Percentiles rank a stretch among this genome's conserved stretches.
phyloP scores from a whole-genome alignment of 805 yeast species.

The Starmerella potacharoeniae region DNA sequence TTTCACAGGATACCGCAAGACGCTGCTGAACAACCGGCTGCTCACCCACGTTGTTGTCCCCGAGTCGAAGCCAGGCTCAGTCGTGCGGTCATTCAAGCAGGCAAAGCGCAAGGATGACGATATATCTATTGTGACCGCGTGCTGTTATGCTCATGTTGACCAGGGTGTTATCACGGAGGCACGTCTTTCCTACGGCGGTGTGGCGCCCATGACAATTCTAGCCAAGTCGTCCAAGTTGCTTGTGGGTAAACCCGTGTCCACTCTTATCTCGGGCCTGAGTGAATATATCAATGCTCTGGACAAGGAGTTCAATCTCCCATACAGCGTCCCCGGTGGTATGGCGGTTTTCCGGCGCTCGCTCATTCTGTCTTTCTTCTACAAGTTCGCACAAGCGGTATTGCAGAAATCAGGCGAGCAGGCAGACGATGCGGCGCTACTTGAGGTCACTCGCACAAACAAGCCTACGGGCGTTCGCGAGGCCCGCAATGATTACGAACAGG shows the following conservation, averaged over 20 bases:
- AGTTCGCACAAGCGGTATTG: constrained; percentile 32
- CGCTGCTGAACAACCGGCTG: constrained; percentile 31
- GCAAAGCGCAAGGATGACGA: constrained; percentile 42
- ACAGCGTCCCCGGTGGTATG: constrained; percentile 41
- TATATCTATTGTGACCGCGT: constrained; percentile 39
- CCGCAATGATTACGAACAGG: constrained; percentile 31
- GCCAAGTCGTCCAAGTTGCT: constrained; percentile 30
- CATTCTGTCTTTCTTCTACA: constrained; percentile 37
- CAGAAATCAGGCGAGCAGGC: constrained; percentile 8
- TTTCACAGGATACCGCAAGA: constrained; percentile 36
- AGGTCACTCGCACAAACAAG: constrained; percentile 30
- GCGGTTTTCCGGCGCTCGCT: constrained; percentile 37
- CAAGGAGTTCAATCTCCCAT: constrained; percentile 33
- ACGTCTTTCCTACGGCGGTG: constrained; percentile 37
- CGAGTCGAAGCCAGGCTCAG: constrained; percentile 31
- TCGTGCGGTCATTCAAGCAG: constrained; percentile 35
- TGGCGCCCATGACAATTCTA: constrained; percentile 37
- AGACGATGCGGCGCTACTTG: constrained; percentile 27
- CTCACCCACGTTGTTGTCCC: constrained; percentile 35
- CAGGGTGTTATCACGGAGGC: constrained; percentile 21
- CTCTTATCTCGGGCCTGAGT: constrained; percentile 2
- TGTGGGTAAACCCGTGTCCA: constrained; percentile 19
- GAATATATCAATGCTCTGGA: constrained; percentile 23
- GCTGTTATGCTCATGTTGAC: constrained; percentile 27
- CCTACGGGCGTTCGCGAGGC: constrained; percentile 34